Base-by-base conservation (phyloP, 1,284 basidiomycete species). In the Ustanciosporium gigantosporum region DNA sequence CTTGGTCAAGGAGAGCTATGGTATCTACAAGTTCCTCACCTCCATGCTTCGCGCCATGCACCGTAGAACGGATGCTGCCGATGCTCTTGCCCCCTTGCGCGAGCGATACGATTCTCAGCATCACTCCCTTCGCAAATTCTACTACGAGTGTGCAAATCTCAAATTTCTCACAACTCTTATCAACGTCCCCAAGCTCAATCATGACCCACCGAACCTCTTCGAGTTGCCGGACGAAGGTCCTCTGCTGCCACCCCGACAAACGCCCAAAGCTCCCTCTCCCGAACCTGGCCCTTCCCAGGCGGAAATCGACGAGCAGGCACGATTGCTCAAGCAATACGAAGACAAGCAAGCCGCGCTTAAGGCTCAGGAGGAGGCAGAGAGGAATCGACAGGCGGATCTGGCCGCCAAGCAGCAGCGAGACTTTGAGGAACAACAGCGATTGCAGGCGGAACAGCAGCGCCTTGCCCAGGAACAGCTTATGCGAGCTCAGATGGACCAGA, bases 251-350 rank as follows among this genome's bases (percentile, higher is more conserved):
- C 45, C 73, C 14, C 66, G 73, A 6, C 53, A 62, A 42, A 53
- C 66, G 1, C 58, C 68, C 15, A 68, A 66, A 35, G 44, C 68
- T 8, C 50, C 71, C 0, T 66, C 74, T 8, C 70, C 75, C 16
- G 60, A 66, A 7, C 48, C 61, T 5, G 67, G 68, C 32, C 72
- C 73, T 0, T 68, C 75, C 3, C 75, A 77, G 55, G 46, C 85
- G 3, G 88, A 90, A 72, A 86, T 97, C 51, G 87, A 86, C 48
- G 92, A 97, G 78, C 95, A 99, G 80, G 89, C 89, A 7, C 88
- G 90, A 17, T 87, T 98, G 84, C 84, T 99, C 51, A 93, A 94
- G 75, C 86, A 97, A 78, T 98, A 97, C 75, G 95, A 98, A 79
- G 88, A 92, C 37, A 91, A 97, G 78, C 95, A 98, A 74, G 84